A percentile compares a stretch with the other conserved stretches of the same genome.
phyloP scores from a whole-genome alignment of 805 yeast species.

The Lipomyces yamadae region DNA sequence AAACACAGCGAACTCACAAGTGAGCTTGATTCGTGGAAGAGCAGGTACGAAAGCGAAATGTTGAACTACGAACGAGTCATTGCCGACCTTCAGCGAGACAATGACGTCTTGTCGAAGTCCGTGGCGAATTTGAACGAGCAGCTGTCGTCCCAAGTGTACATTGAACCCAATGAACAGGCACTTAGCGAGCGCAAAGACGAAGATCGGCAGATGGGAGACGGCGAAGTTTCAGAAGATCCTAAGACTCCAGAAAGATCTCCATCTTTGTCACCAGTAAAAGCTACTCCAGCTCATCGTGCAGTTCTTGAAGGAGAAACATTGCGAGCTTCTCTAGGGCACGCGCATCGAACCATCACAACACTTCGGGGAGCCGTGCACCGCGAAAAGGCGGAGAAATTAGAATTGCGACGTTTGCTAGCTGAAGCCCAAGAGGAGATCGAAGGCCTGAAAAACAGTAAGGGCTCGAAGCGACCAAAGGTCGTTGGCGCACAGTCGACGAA shows the following conservation, averaged over 20 bases:
- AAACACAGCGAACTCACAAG: slow-evolving; percentile 42
- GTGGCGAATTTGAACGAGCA: slow-evolving; percentile 39
- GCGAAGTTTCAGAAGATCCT: slow-evolving; percentile 32
- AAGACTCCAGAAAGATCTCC: slow-evolving; percentile 43
- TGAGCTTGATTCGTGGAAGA: slow-evolving; percentile 38
- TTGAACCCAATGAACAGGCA: slow-evolving; percentile 3
- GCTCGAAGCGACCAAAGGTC: slow-evolving; percentile 12
- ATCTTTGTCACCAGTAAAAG: slow-evolving; percentile 46
- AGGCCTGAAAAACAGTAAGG: slow-evolving; percentile 6
- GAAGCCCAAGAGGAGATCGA: slow-evolving; percentile 42
- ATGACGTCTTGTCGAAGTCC: slow-evolving; percentile 32
- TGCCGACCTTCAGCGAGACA: slow-evolving; percentile 41
- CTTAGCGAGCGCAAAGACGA: slow-evolving; percentile 3
- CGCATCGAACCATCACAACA: slow-evolving; percentile 65
- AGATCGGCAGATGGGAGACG: slow-evolving; percentile 26
- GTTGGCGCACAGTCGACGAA: neutral
- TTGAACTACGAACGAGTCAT: slow-evolving; percentile 34
- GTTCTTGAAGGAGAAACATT: slow-evolving; percentile 68
- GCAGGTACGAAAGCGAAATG: slow-evolving; percentile 41
- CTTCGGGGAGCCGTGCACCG: slow-evolving; percentile 58
- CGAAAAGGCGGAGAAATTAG: slow-evolving; percentile 51
- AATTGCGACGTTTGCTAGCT: slow-evolving; percentile 43
- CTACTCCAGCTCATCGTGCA: slow-evolving; percentile 43
- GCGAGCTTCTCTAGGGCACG: slow-evolving; percentile 65
- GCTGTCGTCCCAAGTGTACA: slow-evolving; percentile 22